Evolutionary conservation across 768 basidiomycete genomes (phyloP).

Genomic region (Rhodotorula sphaerocarpa): DNA sequence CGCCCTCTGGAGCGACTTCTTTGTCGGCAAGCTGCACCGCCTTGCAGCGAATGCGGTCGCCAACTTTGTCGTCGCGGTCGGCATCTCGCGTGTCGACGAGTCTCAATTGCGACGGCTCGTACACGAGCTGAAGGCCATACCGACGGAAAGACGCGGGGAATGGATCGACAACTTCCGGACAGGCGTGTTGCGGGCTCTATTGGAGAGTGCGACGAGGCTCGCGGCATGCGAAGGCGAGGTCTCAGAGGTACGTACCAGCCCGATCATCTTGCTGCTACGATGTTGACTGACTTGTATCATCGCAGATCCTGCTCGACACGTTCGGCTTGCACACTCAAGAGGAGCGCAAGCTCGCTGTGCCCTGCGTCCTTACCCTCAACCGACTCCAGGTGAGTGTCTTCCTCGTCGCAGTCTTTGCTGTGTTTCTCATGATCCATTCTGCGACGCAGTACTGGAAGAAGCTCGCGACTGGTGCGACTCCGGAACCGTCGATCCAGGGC

Average conservation of each 20-base stretch:
- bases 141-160: conserved; percentile 48
- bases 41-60: conserved; percentile 80
- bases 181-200: conserved; percentile 66
- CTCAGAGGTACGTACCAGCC: conserved; percentile 49
- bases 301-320: conserved; percentile 55
- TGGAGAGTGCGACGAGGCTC: conserved; percentile 59
- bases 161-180: conserved; percentile 58
- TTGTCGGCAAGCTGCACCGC: conserved; percentile 60
- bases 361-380: conserved; percentile 55
- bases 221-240: conserved; percentile 50
- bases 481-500: conserved; percentile 71
- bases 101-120: conserved; percentile 54
- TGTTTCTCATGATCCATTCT: neutral
- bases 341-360: conserved; percentile 54
- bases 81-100: conserved; percentile 56
- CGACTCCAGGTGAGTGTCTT: conserved; percentile 41
- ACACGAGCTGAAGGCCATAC: conserved; percentile 54
- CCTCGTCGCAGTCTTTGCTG: neutral
- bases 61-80: conserved; percentile 84
- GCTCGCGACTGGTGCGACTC: conserved; percentile 37
- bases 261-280: neutral
- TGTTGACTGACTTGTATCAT: neutral
- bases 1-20: conserved; percentile 68
- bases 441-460: conserved; percentile 25
- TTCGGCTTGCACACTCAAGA: conserved; percentile 53